phyloP scores from a whole-genome alignment of 2,329 filamentous ascomycete species.

The Colletotrichum aenigma region DNA sequence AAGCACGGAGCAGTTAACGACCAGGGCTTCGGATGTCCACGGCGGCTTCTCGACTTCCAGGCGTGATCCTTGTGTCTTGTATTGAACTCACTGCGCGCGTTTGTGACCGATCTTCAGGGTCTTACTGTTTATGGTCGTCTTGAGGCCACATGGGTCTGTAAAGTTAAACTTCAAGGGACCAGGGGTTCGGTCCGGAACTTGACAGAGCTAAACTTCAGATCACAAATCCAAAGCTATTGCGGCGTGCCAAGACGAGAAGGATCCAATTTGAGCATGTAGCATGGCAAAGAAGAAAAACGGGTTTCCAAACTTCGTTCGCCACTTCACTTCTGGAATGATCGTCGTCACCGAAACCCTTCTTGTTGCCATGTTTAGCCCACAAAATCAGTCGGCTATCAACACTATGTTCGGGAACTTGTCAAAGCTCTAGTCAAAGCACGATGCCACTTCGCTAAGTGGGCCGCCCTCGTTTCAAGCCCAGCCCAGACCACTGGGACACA shows the following conservation, averaged over 20 bases:
- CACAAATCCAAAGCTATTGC: background rate
- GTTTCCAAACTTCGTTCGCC: background rate
- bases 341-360: background rate
- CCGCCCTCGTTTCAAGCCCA: background rate
- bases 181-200: background rate
- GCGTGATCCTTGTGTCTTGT: background rate
- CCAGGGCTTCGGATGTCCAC: background rate
- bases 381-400: background rate
- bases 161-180: background rate
- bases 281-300: background rate
- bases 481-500: background rate
- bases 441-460: background rate
- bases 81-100: background rate
- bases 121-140: background rate
- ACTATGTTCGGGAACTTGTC: background rate
- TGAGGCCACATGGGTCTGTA: background rate
- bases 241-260: background rate
- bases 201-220: background rate
- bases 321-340: background rate
- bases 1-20: background rate
- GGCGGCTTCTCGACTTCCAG: background rate
- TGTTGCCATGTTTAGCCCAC: background rate
- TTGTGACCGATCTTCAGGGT: background rate
- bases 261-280: background rate
- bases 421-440: background rate